Evolutionary conservation across 208 protist genomes (phyloP).

Genomic region (Leishmania lainsoni): DNA sequence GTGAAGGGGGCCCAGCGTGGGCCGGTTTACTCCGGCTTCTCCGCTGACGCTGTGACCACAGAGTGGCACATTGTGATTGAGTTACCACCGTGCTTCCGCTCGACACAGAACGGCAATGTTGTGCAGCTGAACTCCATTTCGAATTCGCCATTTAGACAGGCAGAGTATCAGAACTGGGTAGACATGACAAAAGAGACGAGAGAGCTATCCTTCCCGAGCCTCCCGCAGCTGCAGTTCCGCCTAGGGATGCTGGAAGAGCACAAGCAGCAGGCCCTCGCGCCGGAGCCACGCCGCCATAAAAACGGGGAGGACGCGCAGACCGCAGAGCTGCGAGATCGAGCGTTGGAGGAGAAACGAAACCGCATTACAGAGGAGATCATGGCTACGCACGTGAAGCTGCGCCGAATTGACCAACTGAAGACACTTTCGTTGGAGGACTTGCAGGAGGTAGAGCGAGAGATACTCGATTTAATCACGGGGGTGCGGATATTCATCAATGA

Average conservation of each 20-base stretch:
- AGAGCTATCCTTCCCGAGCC: constrained; percentile 60
- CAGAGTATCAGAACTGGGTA: constrained; percentile 89
- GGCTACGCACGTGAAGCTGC: constrained; percentile 67
- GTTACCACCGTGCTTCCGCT: constrained; percentile 87
- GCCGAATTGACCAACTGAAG: constrained; percentile 59
- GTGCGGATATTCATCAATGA: constrained; percentile 85
- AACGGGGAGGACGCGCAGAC: constrained; percentile 58
- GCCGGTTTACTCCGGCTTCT: constrained; percentile 87
- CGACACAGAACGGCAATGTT: constrained; percentile 83
- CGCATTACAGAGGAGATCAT: constrained; percentile 53
- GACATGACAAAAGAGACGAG: constrained; percentile 58
- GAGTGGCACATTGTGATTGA: constrained; percentile 92
- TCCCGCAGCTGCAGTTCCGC: constrained; percentile 81
- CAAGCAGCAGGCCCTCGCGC: constrained; percentile 74
- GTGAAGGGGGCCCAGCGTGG: constrained; percentile 81
- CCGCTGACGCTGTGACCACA: constrained; percentile 76
- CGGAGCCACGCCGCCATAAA: constrained; percentile 50
- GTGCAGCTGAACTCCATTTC: constrained; percentile 93
- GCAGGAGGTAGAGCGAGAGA: constrained; percentile 81
- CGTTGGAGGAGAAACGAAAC: constrained; percentile 37
- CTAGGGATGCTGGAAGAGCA: constrained; percentile 87
- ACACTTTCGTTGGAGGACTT: constrained; percentile 60
- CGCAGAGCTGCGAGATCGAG: constrained; percentile 48
- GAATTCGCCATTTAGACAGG: constrained; percentile 82
- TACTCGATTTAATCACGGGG: constrained; percentile 77